Base-by-base conservation (phyloP, 495 filamentous ascomycete genomes). In the Sporormia fimetaria region DNA sequence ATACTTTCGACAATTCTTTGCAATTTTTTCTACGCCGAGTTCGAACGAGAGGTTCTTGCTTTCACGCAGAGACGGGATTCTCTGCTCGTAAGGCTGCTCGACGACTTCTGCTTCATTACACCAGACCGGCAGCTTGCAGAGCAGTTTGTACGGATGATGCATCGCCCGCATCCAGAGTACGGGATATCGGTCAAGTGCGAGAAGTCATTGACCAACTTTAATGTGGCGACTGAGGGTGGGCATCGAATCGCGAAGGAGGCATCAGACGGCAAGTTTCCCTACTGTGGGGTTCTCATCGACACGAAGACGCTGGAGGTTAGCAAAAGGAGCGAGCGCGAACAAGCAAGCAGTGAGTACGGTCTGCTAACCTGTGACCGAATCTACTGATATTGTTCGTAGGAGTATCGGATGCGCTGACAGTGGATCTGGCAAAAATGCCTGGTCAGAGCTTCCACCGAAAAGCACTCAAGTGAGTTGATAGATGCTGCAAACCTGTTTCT, bases 31-130 rank as follows among this genome's bases (percentile, higher is more conserved):
- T 96, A 95, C 55, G 88, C 80, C 3, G 74, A 87, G 45, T 67
- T 98, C 2, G 92, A 98, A 59, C 51, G 64, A 3, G 62, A 76
- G 16, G 60, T 76, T 2, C 63, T 98, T 3, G 55, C 60, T 1
- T 96, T 94, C 54, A 56, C 88, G 6, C 39, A 66, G 2, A 55
- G 64, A 3, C 59, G 67, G 2, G 64, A 82, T 6, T 75, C 73
- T 21, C 55, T 94, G 4, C 66, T 98, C 20, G 56, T 96, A 26
- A 67, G 90, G 26, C 69, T 94, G 1, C 81, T 92, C 27, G 90
- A 98, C 37, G 90, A 98, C 51, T 96, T 96, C 49, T 61, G 95
- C 12, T 73, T 96, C 30, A 77, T 98, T 51, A 94, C 85, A 2
- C 73, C 76, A 0, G 65, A 83, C 36, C 61, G 53, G 26, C 45